Percentiles rank a stretch among this genome's conserved stretches.
These are phyloP conservation scores for Botryotinia narcissicola DNA, from an alignment of 2,329 filamentous ascomycete species.

Conservation along the genomic window DNA sequence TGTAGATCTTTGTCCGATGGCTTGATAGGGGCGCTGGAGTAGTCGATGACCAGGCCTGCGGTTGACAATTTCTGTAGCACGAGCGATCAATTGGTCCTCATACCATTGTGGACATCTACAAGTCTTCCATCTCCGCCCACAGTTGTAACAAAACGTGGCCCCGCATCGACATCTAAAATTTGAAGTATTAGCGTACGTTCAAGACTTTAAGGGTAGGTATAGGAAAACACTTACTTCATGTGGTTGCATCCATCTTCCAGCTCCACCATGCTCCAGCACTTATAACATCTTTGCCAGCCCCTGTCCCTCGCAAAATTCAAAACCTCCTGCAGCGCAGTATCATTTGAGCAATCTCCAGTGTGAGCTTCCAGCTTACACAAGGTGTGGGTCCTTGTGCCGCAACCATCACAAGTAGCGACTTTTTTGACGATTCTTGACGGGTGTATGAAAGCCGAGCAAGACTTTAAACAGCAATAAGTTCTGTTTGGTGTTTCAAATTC, in stretches of 20 bases:
- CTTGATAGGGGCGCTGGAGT: background rate
- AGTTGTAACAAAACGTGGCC: conserved; percentile 51
- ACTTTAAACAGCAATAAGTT: conserved; percentile 49
- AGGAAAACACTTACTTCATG: conserved; percentile 48
- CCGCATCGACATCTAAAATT: conserved; percentile 46
- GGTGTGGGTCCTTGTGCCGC: conserved; percentile 47
- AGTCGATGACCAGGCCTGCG: conserved; percentile 20
- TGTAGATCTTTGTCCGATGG: conserved; percentile 21
- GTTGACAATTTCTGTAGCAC: conserved; percentile 39
- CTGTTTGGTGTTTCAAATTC: conserved; percentile 49
- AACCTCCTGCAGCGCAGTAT: conserved; percentile 43
- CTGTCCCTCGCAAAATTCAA: conserved; percentile 43
- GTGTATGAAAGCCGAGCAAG: conserved; percentile 50
- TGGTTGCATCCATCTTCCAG: conserved; percentile 53
- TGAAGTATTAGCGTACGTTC: conserved; percentile 13
- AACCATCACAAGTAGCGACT: conserved; percentile 45
- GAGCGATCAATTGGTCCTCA: conserved; percentile 38
- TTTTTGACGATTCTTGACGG: conserved; percentile 36
- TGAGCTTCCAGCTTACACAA: conserved; percentile 51
- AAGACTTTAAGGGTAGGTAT: background rate
- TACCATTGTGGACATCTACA: conserved; percentile 44
- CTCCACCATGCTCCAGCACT: conserved; percentile 50
- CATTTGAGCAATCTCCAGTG: conserved; percentile 47
- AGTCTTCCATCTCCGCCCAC: conserved; percentile 44
- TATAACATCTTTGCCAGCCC: conserved; percentile 52